phyloP scores from a whole-genome alignment of 129 eudicot genomes.

The Gnaphalium uliginosum region DNA sequence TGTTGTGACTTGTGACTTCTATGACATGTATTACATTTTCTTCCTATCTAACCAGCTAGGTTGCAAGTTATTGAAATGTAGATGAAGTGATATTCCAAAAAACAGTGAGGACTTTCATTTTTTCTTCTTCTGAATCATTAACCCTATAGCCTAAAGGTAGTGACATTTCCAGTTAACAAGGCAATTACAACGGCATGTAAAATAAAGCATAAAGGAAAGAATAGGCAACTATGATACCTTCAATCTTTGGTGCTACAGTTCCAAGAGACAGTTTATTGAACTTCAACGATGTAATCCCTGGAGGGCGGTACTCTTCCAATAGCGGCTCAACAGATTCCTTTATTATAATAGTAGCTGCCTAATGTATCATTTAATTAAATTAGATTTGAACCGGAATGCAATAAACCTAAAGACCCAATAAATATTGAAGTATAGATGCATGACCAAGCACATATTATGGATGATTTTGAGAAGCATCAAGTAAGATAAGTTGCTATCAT shows the following conservation, averaged over 20 bases:
- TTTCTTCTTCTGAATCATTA: not conserved
- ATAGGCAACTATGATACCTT: slow-evolving; percentile 47
- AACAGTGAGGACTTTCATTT: not conserved
- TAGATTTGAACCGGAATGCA: not conserved
- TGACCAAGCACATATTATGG: not conserved
- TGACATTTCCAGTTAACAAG: no score
- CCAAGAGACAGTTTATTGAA: slow-evolving; percentile 90
- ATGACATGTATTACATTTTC: no score
- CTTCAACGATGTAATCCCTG: slow-evolving; percentile 90
- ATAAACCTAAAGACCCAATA: not conserved
- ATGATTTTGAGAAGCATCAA: not conserved
- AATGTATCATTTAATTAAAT: not conserved
- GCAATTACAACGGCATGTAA: no score
- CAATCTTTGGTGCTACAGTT: slow-evolving; percentile 95
- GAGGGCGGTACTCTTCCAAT: slow-evolving; percentile 91
- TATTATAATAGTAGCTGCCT: slow-evolving; percentile 86
- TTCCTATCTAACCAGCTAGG: not conserved
- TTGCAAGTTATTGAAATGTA: not conserved
- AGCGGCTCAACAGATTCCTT: slow-evolving; percentile 94
- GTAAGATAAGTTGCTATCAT: not conserved
- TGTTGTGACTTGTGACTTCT: not conserved
- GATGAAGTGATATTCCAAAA: not conserved
- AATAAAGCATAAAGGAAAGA: not conserved
- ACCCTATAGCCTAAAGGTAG: not conserved
- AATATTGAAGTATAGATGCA: not conserved